Evolutionary conservation across 1,139 yeast species (phyloP).

Genomic region (Ogataea hybrid): DNA sequence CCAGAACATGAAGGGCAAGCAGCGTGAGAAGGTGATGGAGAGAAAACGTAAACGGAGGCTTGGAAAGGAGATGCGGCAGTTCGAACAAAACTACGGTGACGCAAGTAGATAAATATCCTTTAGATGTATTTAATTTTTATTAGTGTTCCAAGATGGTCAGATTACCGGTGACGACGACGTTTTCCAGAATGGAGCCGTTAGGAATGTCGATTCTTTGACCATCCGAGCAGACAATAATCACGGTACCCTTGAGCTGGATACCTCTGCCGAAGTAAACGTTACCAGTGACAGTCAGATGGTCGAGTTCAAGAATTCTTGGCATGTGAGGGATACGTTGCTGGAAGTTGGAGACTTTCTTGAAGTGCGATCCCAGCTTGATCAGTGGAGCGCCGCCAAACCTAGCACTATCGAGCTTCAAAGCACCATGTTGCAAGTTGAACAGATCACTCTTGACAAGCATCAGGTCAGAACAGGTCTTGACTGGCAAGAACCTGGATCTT

Average conservation of each 20-base stretch:
- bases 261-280: constrained; percentile 89
- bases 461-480: too few species aligned
- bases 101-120: constrained; percentile 4
- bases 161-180: constrained; percentile 96
- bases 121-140: constrained; percentile 1
- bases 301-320: constrained; percentile 94
- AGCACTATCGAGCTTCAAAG: too few species aligned
- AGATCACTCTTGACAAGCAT: too few species aligned
- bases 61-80: constrained; percentile 83
- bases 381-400: too few species aligned
- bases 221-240: constrained; percentile 94
- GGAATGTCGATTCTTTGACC: constrained; percentile 98
- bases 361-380: constrained; percentile 93
- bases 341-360: constrained; percentile 92
- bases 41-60: constrained; percentile 90
- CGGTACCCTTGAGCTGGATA: constrained; percentile 96
- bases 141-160: constrained; percentile 93
- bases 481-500: too few species aligned
- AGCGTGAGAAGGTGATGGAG: constrained; percentile 86
- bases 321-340: constrained; percentile 89
- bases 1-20: constrained; percentile 77
- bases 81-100: constrained; percentile 47
- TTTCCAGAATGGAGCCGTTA: constrained; percentile 90
- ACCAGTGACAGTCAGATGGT: constrained; percentile 96
- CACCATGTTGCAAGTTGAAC: too few species aligned